Conservation (phyloP, 2,329 filamentous ascomycete genomes). For the Trichophyton benhamiae region DNA sequence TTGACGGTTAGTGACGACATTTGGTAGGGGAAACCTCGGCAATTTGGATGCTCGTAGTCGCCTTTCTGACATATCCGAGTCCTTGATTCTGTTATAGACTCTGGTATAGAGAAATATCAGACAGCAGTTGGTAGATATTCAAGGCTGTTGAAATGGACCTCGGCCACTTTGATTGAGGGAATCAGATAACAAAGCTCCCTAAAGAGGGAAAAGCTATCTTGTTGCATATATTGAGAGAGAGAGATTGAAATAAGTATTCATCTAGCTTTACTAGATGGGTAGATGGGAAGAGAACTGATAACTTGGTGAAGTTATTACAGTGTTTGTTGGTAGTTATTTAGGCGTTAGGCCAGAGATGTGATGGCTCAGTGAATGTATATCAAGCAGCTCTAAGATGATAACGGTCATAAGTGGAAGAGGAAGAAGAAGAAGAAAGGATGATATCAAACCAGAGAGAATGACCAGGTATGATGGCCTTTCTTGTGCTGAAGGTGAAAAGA, state of each 20-base stretch:
- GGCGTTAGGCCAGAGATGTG: neutral
- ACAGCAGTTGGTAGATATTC: too few species aligned
- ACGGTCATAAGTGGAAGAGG: too few species aligned
- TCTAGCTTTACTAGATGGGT: neutral
- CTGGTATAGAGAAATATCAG: too few species aligned
- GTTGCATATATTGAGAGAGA: neutral
- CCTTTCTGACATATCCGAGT: neutral
- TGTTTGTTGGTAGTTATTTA: neutral
- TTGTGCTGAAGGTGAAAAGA: neutral
- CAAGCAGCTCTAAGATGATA: neutral
- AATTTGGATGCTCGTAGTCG: slow-evolving; percentile 6
- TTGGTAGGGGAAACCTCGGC: slow-evolving; percentile 6
- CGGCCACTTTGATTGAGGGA: neutral
- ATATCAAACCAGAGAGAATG: neutral
- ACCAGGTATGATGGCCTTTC: neutral
- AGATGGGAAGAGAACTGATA: neutral
- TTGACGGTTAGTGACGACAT: slow-evolving; percentile 6
- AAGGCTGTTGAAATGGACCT: too few species aligned
- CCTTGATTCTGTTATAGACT: neutral
- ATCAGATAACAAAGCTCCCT: neutral
- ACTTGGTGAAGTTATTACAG: neutral
- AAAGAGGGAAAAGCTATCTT: neutral
- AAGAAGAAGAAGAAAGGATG: neutral
- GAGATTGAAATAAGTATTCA: neutral
- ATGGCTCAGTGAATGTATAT: neutral